phyloP scores from a whole-genome alignment of 352 stramenopile genomes.

The Ochromonadaceae sp. region DNA sequence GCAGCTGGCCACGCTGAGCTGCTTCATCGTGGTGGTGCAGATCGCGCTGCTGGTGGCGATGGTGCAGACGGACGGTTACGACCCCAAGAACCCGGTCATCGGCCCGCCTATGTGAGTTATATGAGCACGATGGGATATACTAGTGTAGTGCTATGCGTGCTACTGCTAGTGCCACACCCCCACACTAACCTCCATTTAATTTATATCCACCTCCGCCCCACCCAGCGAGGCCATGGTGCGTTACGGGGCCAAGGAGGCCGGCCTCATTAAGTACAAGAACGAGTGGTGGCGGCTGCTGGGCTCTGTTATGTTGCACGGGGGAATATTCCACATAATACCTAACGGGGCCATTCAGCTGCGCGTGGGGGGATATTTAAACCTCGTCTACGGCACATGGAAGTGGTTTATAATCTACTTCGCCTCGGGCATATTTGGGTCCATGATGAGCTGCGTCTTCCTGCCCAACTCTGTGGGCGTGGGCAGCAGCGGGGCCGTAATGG shows the following conservation, averaged over 20 bases:
- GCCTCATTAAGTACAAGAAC: neutral
- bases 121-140: no score
- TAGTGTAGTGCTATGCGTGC: no score
- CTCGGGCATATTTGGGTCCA: slow-evolving; percentile 6
- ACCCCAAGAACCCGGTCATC: neutral
- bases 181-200: no score
- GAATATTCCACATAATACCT: slow-evolving; percentile 8
- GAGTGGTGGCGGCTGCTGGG: slow-evolving; percentile 2
- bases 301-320: slow-evolving; percentile 10
- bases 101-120: no score
- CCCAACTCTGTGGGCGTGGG: slow-evolving; percentile 11
- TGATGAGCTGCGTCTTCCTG: slow-evolving; percentile 8
- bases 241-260: slow-evolving; percentile 12
- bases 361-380: slow-evolving; percentile 14
- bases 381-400: slow-evolving; percentile 9
- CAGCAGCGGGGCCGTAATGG: slow-evolving; percentile 10
- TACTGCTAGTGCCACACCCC: no score
- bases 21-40: neutral
- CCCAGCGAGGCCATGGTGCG: no score
- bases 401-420: slow-evolving; percentile 11
- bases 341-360: slow-evolving; percentile 10
- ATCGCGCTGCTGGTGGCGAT: slow-evolving; percentile 14
- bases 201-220: no score
- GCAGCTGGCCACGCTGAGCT: neutral
- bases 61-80: slow-evolving; percentile 7